These are phyloP conservation scores for Barnettozyma siamensis DNA, from an alignment of 805 yeast genomes.

Conservation along the genomic window DNA sequence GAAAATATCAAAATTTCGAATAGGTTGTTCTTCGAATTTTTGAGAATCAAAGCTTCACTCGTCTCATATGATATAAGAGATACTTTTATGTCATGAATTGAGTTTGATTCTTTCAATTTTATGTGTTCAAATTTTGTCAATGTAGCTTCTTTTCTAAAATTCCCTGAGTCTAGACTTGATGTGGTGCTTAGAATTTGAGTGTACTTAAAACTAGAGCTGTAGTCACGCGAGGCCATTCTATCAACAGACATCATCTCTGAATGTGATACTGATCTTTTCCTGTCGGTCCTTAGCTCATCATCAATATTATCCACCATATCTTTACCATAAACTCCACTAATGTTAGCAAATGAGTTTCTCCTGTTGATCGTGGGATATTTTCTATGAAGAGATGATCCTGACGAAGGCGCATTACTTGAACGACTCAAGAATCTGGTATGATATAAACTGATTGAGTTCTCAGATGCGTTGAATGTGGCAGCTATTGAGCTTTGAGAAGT, in stretches of 20 bases:
- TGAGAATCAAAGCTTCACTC: conserved; percentile 57
- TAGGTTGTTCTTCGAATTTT: conserved; percentile 36
- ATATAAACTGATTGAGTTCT: conserved; percentile 43
- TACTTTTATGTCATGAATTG: conserved; percentile 29
- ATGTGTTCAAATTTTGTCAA: conserved; percentile 51
- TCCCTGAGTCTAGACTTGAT: conserved; percentile 30
- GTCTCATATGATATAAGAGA: conserved; percentile 39
- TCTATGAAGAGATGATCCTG: conserved; percentile 6
- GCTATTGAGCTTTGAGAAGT: conserved; percentile 39
- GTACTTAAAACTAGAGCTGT: conserved; percentile 39
- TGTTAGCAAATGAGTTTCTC: conserved; percentile 8
- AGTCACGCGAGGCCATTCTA: conserved; percentile 39
- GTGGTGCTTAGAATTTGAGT: conserved; percentile 38
- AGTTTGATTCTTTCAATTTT: conserved; percentile 27
- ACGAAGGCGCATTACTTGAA: conserved; percentile 1
- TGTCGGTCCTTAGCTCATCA: conserved; percentile 16
- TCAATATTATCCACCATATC: neutral
- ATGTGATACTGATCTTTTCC: conserved; percentile 30
- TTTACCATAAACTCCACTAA: conserved; percentile 1
- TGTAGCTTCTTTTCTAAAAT: conserved; percentile 60
- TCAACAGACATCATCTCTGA: conserved; percentile 38
- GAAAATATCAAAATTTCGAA: conserved; percentile 48
- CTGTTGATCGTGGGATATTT: conserved; percentile 21
- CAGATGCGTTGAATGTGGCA: conserved; percentile 48
- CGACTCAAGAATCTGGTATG: conserved; percentile 43